A percentile compares a stretch with the other conserved stretches of the same genome.
Evolutionary conservation across 1,139 yeast genomes (phyloP).

Genomic region (Candida sp.): DNA sequence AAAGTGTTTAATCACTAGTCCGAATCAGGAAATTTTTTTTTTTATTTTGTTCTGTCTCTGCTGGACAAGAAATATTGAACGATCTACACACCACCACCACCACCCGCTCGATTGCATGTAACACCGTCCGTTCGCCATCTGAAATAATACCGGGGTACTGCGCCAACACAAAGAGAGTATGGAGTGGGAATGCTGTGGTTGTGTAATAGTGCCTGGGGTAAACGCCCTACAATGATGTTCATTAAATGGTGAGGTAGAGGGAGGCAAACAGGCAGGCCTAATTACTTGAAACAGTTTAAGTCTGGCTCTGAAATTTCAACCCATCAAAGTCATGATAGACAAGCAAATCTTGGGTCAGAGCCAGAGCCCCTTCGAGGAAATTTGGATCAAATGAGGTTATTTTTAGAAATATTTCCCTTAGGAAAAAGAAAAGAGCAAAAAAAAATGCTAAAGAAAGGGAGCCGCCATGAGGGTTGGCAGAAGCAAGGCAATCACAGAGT

Average conservation of each 20-base stretch:
- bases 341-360: no score
- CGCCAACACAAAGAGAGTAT: not conserved
- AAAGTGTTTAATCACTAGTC: slow-evolving; percentile 4
- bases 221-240: not conserved
- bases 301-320: no score
- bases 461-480: not conserved
- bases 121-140: no score
- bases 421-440: not conserved
- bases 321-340: no score
- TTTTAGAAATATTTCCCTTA: not conserved
- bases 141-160: no score
- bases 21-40: slow-evolving; percentile 5
- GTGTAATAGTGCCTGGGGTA: no score
- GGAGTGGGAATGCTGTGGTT: not conserved
- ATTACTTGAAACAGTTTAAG: not conserved
- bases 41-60: no score
- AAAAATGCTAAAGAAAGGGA: not conserved
- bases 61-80: not conserved
- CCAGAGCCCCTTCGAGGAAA: not conserved
- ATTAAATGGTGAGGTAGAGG: not conserved
- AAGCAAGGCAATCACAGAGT: no score
- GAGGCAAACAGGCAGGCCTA: not conserved
- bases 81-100: no score
- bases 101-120: no score
- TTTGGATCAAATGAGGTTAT: not conserved